These are phyloP conservation scores for Hemileccinum impolitum DNA, from an alignment of 768 basidiomycete genomes.

Conservation along the genomic window DNA sequence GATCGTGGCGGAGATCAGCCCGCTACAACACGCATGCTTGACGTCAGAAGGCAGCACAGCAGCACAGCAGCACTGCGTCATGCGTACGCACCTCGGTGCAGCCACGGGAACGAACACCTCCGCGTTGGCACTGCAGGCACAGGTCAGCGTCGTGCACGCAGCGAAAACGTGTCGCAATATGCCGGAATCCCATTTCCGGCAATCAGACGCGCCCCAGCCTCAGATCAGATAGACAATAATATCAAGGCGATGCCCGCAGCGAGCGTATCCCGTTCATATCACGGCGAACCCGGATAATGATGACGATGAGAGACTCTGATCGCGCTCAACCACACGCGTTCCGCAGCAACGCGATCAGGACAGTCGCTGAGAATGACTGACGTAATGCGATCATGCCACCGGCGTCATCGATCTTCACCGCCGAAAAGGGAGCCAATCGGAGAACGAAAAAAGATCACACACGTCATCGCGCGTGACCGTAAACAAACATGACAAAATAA, in stretches of 20 bases:
- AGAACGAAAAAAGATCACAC: background rate
- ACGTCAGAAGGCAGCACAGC: conserved; percentile 32
- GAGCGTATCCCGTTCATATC: conserved; percentile 7
- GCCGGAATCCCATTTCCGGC: conserved; percentile 14
- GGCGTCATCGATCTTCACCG: conserved; percentile 28
- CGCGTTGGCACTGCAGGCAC: conserved; percentile 53
- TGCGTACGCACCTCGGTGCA: conserved; percentile 69
- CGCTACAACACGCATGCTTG: conserved; percentile 35
- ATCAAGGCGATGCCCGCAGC: conserved; percentile 6
- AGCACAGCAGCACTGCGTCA: conserved; percentile 20
- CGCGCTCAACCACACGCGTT: conserved; percentile 1
- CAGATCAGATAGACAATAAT: background rate
- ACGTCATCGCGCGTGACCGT: conserved; percentile 17
- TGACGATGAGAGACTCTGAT: too few species aligned
- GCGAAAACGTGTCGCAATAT: conserved; percentile 7
- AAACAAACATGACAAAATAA: conserved; percentile 5
- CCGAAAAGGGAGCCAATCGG: conserved; percentile 16
- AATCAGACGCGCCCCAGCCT: conserved; percentile 5
- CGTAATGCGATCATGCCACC: conserved; percentile 27
- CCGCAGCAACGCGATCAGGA: conserved; percentile 10
- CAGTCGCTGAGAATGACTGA: conserved; percentile 8
- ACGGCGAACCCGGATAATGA: background rate
- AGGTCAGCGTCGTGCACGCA: conserved; percentile 14
- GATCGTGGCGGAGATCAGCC: conserved; percentile 60
- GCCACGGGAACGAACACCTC: conserved; percentile 87